Percentiles rank a stretch among this genome's conserved stretches.
These are phyloP conservation scores for Perkinsus marinus DNA, from an alignment of 169 alveolate species.

Conservation along the genomic window DNA sequence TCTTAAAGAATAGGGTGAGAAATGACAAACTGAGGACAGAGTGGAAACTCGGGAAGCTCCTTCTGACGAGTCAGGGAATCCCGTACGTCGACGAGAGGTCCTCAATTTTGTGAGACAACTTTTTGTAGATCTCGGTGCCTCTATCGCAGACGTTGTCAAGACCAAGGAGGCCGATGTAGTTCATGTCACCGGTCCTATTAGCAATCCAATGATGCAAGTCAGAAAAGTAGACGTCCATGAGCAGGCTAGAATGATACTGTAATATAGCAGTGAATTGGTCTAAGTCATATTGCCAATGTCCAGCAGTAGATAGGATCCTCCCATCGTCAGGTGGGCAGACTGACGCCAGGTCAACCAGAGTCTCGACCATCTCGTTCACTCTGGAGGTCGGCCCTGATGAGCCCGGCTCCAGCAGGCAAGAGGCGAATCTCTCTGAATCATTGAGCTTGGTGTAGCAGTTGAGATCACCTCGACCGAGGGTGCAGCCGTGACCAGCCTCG, in stretches of 20 bases:
- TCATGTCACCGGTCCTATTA: not conserved
- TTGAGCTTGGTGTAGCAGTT: not conserved
- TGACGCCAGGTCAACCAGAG: not conserved
- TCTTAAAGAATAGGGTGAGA: too few species aligned
- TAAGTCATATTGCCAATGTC: not conserved
- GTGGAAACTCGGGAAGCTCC: too few species aligned
- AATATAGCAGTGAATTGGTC: not conserved
- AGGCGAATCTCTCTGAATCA: not conserved
- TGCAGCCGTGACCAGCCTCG: not conserved
- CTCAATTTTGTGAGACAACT: not conserved
- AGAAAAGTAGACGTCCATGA: not conserved
- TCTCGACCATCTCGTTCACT: not conserved
- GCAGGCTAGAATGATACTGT: not conserved
- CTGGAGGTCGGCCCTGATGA: not conserved
- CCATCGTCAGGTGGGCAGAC: not conserved
- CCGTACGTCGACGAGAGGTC: not conserved
- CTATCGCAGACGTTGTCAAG: not conserved
- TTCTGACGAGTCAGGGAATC: too few species aligned
- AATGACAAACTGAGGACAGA: too few species aligned
- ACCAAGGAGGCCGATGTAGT: not conserved
- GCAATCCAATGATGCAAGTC: not conserved
- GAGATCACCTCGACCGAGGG: not conserved
- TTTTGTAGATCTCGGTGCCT: not conserved
- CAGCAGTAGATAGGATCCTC: not conserved
- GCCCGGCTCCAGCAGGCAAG: not conserved